Evolutionary conservation across 805 yeast genomes (phyloP), one percentile per base, ranked within the genome.

Genomic region (Scheffersomyces lignosus): DNA sequence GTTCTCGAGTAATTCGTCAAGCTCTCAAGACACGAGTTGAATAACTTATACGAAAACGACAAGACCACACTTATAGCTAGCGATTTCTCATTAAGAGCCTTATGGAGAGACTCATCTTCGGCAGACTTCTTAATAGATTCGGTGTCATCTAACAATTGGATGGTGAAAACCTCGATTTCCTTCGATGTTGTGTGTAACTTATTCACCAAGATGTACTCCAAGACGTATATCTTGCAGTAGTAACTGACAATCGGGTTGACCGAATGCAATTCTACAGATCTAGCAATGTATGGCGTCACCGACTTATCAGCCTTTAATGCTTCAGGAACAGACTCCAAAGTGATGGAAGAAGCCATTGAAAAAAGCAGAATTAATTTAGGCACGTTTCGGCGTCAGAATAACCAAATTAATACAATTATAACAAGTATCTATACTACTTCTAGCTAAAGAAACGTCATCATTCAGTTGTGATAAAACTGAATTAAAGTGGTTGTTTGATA

Each of bases 221-320:
- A 81, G 0, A 89, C 86, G 52, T 83, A 82, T 33, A 51, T 45
- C 57, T 70, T 72, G 60, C 93, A 84, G 58, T 76, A 85, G 59
- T 87, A 87, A 4, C 91, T 69, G 18, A 87, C 74, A 8, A 82
- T 62, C 0, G 95, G 89, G 43, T 86, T 83, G 7, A 70, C 72
- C 0, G 49, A 41, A 14, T 62, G 68, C 27, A 87, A 51, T 47
- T 88, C 96, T 7, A 56, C 58, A 15, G 87, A 69, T 5, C 90
- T 70, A 5, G 66, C 59, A 13, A 81, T 58, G 44, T 56, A 80
- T 0, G 81, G 74, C 0, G 70, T 60, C 25, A 78, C 62, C 2
- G 54, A 43, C 45, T 68, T 68, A 31, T 62, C 36, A 69, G 72
- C 4, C 50, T 46, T 29, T 44, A 64, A 42, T 3, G 43, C 30